phyloP scores from a whole-genome alignment of 345 rosid genomes.

The Ceriops zippeliana region DNA sequence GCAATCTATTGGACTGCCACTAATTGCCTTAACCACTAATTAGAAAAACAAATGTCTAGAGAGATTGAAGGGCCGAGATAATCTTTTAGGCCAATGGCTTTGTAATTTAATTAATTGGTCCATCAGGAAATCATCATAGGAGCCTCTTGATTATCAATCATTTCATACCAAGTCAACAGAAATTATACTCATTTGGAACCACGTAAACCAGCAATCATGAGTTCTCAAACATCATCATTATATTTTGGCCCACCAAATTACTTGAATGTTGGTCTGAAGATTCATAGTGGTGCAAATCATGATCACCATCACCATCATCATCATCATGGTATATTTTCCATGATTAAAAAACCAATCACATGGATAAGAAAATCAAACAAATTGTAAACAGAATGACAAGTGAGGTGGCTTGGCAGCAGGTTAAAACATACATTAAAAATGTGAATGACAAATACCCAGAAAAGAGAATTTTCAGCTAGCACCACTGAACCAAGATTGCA shows the following conservation, averaged over 20 bases:
- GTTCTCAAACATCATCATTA: constrained; percentile 26
- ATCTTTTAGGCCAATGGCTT: background rate
- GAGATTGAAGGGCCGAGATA: background rate
- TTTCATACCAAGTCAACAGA: constrained; percentile 13
- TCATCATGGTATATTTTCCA: background rate
- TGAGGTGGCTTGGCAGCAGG: no score
- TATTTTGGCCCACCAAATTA: constrained; percentile 26
- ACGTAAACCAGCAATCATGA: constrained; percentile 27
- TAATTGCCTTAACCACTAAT: no score
- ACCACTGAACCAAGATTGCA: background rate
- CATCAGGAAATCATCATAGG: constrained; percentile 13
- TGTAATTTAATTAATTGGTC: constrained; percentile 1
- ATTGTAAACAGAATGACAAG: no score
- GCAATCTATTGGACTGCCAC: no score
- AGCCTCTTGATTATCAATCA: constrained; percentile 4
- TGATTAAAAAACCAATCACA: background rate
- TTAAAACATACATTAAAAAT: no score
- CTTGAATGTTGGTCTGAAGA: constrained; percentile 5
- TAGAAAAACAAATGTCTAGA: background rate
- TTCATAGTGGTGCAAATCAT: constrained; percentile 6
- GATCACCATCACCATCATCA: background rate
- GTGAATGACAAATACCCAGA: no score
- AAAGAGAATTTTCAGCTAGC: background rate
- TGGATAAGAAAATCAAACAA: no score
- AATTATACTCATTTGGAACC: constrained; percentile 12